phyloP scores from a whole-genome alignment of 2,329 filamentous ascomycete genomes.

The Fusarium tricinctum region DNA sequence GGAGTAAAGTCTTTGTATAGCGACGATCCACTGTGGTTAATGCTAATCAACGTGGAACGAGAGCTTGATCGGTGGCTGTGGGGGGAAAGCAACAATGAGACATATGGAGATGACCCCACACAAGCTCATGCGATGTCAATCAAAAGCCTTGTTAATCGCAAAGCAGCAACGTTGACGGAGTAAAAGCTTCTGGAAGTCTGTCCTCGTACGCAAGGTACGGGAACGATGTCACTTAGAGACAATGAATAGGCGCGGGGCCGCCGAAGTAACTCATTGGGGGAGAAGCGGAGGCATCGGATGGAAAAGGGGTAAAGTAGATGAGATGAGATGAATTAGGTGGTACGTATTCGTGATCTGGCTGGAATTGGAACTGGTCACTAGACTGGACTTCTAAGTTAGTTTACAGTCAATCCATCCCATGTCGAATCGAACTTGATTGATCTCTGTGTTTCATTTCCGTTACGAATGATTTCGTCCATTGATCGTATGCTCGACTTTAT shows the following conservation, averaged over 20 bases:
- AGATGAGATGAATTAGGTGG: constrained; percentile 6
- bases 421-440: constrained; percentile 23
- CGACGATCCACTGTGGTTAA: constrained; percentile 20
- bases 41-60: constrained; percentile 30
- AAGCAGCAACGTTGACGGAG: neutral
- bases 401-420: constrained; percentile 32
- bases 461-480: constrained; percentile 19
- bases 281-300: constrained; percentile 10
- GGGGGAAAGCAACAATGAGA: constrained; percentile 32
- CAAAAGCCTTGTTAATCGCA: constrained; percentile 10
- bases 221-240: constrained; percentile 17
- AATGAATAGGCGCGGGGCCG: neutral
- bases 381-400: constrained; percentile 12
- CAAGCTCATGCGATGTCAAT: constrained; percentile 36
- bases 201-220: neutral
- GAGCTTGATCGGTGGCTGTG: constrained; percentile 35
- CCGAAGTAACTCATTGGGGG: constrained; percentile 3
- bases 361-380: neutral
- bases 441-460: constrained; percentile 20
- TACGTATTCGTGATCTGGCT: constrained; percentile 13
- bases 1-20: constrained; percentile 21
- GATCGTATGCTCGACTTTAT: neutral
- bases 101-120: constrained; percentile 37
- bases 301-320: constrained; percentile 20
- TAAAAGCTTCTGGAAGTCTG: constrained; percentile 27